Evolutionary conservation across 2,329 filamentous ascomycete genomes (phyloP).

Genomic region (Colletotrichum echinochloae): DNA sequence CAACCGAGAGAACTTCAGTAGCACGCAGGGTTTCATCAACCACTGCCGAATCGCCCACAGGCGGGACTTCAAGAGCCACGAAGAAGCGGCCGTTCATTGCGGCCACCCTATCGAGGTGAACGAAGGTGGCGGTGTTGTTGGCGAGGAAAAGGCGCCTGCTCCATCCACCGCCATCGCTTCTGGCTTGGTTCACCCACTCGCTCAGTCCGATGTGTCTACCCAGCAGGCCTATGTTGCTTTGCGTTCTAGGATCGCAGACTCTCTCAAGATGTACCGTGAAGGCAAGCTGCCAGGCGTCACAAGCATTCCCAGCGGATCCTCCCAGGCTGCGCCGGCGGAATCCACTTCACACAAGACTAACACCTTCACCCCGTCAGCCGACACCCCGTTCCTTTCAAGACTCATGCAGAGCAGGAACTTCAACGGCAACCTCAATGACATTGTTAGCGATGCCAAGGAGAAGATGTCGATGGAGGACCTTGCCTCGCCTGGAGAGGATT

Average conservation of each 20-base stretch:
- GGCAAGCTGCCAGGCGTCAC: slow-evolving; percentile 63
- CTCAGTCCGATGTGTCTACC: slow-evolving; percentile 67
- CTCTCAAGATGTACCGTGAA: slow-evolving; percentile 63
- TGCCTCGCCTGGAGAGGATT: slow-evolving; percentile 65
- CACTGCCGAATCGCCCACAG: slow-evolving; percentile 97
- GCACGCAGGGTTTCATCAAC: slow-evolving; percentile 99
- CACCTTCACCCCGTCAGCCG: slow-evolving; percentile 65
- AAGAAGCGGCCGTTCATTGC: slow-evolving; percentile 89
- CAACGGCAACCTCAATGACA: slow-evolving; percentile 67
- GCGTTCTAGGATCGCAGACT: slow-evolving; percentile 65
- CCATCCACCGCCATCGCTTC: slow-evolving; percentile 47
- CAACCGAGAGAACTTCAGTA: slow-evolving; percentile 90
- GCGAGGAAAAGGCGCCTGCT: slow-evolving; percentile 49
- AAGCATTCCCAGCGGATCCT: slow-evolving; percentile 54
- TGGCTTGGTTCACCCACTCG: slow-evolving; percentile 72
- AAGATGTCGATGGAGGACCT: slow-evolving; percentile 63
- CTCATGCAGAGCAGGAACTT: slow-evolving; percentile 73
- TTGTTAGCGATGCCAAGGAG: slow-evolving; percentile 70
- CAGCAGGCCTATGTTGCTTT: slow-evolving; percentile 64
- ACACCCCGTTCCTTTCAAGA: slow-evolving; percentile 75
- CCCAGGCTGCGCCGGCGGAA: slow-evolving; percentile 45
- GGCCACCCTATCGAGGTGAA: slow-evolving; percentile 84
- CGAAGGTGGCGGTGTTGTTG: slow-evolving; percentile 58
- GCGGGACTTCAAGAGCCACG: slow-evolving; percentile 94
- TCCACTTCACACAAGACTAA: slow-evolving; percentile 43